phyloP scores from a whole-genome alignment of 2,329 filamentous ascomycete genomes.

The Alternaria postmessia region DNA sequence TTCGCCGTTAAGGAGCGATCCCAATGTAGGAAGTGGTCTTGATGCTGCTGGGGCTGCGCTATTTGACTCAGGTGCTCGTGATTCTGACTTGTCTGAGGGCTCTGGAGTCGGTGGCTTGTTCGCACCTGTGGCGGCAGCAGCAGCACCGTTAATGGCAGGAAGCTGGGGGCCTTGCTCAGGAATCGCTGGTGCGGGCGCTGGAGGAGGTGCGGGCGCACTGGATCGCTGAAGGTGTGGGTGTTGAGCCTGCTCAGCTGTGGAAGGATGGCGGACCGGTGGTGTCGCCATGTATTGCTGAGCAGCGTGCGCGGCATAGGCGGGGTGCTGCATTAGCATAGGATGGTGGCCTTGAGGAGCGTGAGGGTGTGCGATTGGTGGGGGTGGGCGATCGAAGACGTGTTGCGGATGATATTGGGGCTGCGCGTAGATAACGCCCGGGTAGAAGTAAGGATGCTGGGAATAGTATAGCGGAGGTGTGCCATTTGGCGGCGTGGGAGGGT shows the following conservation, averaged over 20 bases:
- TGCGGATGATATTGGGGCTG: conserved; percentile 40
- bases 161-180: conserved; percentile 48
- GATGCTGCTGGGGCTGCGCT: conserved; percentile 34
- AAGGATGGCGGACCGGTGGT: conserved; percentile 51
- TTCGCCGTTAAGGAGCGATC: conserved; percentile 45
- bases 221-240: conserved; percentile 50
- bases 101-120: conserved; percentile 45
- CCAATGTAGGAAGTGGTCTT: conserved; percentile 58
- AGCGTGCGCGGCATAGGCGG: conserved; percentile 39
- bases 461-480: conserved; percentile 54
- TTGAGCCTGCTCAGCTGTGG: conserved; percentile 50
- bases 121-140: conserved; percentile 26
- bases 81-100: conserved; percentile 50
- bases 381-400: conserved; percentile 46
- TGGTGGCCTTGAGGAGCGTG: conserved; percentile 47
- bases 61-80: conserved; percentile 52
- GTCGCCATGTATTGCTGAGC: conserved; percentile 48
- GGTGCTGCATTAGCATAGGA: conserved; percentile 38
- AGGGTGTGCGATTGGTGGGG: conserved; percentile 50
- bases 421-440: conserved; percentile 45
- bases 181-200: conserved; percentile 27
- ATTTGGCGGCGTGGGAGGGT: conserved; percentile 52
- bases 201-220: conserved; percentile 27
- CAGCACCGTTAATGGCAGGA: conserved; percentile 44
- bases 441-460: conserved; percentile 45